Evolutionary conservation across 305 asterid genomes (phyloP).

Genomic region (Fraxinus velutina): DNA sequence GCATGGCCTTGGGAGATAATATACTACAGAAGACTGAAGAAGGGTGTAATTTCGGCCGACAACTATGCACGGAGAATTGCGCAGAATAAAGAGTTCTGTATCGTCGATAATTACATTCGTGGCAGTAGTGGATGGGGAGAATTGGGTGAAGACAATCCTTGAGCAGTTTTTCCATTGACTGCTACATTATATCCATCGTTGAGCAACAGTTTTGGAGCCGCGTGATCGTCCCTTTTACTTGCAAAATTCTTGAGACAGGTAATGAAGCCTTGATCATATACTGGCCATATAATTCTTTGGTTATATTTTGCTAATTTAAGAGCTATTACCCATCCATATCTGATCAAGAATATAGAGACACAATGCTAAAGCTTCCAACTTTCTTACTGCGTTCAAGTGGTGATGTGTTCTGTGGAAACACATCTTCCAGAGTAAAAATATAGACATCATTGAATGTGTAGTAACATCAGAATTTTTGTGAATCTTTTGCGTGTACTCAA

Average conservation of each 20-base stretch:
- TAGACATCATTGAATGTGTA: neutral
- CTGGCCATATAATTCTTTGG: neutral
- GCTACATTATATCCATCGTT: neutral
- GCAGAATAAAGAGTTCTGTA: slow-evolving; percentile 48
- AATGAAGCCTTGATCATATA: neutral
- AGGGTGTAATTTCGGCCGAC: slow-evolving; percentile 46
- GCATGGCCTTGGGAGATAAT: slow-evolving; percentile 69
- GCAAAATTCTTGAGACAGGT: neutral
- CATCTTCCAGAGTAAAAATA: neutral
- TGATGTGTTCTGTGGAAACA: neutral
- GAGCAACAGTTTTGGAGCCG: neutral
- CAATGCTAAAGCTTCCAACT: neutral
- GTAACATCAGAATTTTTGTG: neutral
- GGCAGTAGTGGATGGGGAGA: slow-evolving; percentile 63
- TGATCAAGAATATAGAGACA: neutral
- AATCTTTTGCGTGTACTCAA: neutral
- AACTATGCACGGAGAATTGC: slow-evolving; percentile 45
- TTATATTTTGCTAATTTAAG: neutral
- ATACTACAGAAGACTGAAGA: slow-evolving; percentile 52
- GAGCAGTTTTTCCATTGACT: neutral
- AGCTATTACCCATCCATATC: neutral
- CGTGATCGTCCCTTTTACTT: neutral
- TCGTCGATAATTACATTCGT: slow-evolving; percentile 53
- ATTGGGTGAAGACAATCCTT: slow-evolving; percentile 28
- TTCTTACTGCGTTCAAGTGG: neutral